These are phyloP conservation scores for Wallacemonas rigidus DNA, from an alignment of 208 protist species.

Conservation along the genomic window DNA sequence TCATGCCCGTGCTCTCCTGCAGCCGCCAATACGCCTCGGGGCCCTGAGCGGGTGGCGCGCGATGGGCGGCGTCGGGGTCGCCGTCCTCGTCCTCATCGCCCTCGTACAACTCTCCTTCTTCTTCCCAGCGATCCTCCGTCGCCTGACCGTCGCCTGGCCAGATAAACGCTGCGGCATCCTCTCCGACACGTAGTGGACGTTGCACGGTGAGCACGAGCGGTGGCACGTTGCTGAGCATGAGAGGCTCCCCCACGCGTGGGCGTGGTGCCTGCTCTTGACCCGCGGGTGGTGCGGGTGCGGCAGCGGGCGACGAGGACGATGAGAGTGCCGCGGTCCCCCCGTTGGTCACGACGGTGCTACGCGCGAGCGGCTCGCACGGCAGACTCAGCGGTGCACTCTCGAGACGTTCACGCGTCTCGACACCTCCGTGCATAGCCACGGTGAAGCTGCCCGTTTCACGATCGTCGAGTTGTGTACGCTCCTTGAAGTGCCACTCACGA, in stretches of 20 bases:
- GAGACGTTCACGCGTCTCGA: slow-evolving; percentile 11
- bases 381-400: slow-evolving; percentile 17
- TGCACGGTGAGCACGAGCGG: slow-evolving; percentile 11
- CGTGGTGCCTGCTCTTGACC: background rate
- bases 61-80: background rate
- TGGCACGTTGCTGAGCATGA: slow-evolving; percentile 17
- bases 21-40: slow-evolving; percentile 5
- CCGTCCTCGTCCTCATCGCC: background rate
- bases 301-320: background rate
- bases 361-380: background rate
- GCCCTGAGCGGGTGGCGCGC: background rate
- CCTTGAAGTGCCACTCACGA: slow-evolving; percentile 76
- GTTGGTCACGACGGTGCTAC: background rate
- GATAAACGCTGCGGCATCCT: slow-evolving; percentile 1
- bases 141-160: slow-evolving; percentile 22
- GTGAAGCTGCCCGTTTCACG: slow-evolving; percentile 49
- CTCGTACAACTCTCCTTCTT: slow-evolving; percentile 5
- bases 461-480: slow-evolving; percentile 45
- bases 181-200: slow-evolving; percentile 1
- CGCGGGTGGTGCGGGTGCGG: background rate
- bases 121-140: slow-evolving; percentile 22
- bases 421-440: slow-evolving; percentile 42
- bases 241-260: slow-evolving; percentile 4
- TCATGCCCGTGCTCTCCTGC: slow-evolving; percentile 26
- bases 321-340: background rate